Percentiles rank a stretch among this genome's conserved stretches.
These are phyloP conservation scores for Podospora pseudopauciseta DNA, from an alignment of 495 filamentous ascomycete species.

Conservation along the genomic window DNA sequence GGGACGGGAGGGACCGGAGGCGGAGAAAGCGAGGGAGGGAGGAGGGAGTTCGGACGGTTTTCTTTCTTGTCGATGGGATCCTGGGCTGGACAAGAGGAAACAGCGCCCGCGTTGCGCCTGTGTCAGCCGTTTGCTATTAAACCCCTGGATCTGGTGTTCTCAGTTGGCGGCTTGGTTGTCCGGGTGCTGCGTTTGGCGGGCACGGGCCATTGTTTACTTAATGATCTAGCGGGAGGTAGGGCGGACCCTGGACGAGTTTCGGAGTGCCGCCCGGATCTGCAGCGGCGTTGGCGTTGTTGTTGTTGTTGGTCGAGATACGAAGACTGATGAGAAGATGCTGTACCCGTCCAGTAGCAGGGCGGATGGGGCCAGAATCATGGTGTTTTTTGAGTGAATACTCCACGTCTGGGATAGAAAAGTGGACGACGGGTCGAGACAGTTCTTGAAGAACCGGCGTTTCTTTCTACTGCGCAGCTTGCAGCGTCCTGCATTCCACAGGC, in stretches of 20 bases:
- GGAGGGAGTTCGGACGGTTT: neutral
- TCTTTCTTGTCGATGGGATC: neutral
- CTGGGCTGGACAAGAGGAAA: neutral
- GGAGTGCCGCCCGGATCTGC: neutral
- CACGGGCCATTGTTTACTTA: conserved; percentile 39
- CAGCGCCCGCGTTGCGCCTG: conserved; percentile 1
- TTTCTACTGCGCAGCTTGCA: neutral
- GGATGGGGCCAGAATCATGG: neutral
- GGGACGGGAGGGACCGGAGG: neutral
- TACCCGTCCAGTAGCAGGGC: neutral
- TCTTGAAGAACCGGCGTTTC: conserved; percentile 1
- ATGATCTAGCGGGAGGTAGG: conserved; percentile 9
- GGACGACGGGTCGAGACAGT: neutral
- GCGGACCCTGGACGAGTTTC: conserved; percentile 8
- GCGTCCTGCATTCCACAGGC: neutral
- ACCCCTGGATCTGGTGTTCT: neutral
- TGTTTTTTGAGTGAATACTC: neutral
- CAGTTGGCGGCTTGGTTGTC: conserved; percentile 25
- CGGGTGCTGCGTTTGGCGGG: conserved; percentile 24
- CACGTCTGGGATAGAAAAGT: neutral
- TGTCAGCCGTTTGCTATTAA: conserved; percentile 17
- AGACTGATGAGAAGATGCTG: neutral
- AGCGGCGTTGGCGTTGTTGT: neutral
- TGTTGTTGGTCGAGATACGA: no score
- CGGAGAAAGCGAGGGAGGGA: neutral